Evolutionary conservation across 176 grass and related monocot genomes (phyloP), one percentile per base, ranked within the genome.

Genomic region (Chrysopogon serrulatus): DNA sequence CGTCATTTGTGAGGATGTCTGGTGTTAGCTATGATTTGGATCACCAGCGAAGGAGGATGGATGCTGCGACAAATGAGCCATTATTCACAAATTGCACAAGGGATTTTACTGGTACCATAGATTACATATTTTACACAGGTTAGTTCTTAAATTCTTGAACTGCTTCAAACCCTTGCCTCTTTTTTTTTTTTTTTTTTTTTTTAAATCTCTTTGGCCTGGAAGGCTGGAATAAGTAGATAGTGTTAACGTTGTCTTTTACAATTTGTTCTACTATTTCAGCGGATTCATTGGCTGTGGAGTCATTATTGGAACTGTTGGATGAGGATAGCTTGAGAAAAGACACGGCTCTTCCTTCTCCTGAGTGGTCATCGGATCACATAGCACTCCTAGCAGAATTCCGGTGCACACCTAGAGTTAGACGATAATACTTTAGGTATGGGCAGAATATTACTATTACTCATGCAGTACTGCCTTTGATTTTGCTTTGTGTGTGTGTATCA

Each of bases 61-160:
- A 97, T 68, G 78, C 87, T 3, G 30, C 79, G 19, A 94, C 91
- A 76, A 93, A 97, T 85, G 94, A 97, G 74, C 94, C 94, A 72
- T 74, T 97, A 37, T 94, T 97, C 79, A 97, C 94, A 73, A 92
- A 94, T 84, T 97, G 89, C 82, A 94, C 94, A 63, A 91, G 92
- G 73, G 94, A 97, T 84, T 97, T 94, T 84, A 90, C 87, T 72
- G 91, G 91, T 37, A 94, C 94, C 42, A 77, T 90, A 31, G 94
- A 97, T 83, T 97, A 94, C 76, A 97, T 97, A 84, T 97, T 97
- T 81, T 97, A 97, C 72, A 94, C 92, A 54, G 92, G 94, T 97
- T 53, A 68, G 57, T 75, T 32, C 15, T 65, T 79, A 73, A 26
- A 67, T 71, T 23, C 7, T 65, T 62, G 53, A 49, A 66, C 23